Evolutionary conservation across 176 grass and related monocot genomes (phyloP).

Genomic region (Oryza australiensis): DNA sequence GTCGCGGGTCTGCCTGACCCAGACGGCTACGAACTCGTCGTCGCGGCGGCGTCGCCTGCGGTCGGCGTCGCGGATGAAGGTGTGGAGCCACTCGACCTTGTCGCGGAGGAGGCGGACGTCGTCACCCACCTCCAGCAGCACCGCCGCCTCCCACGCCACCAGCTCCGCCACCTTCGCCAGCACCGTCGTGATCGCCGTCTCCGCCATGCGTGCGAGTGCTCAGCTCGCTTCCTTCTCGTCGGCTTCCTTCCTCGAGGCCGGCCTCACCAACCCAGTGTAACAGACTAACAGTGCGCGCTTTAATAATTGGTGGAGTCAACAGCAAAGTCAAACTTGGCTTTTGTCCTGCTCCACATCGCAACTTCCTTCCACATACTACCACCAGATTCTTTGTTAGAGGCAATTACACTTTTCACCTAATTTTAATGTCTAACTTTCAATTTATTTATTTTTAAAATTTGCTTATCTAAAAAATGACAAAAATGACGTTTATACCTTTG

Average conservation of each 20-base stretch:
- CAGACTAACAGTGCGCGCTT: too few relatives aligned
- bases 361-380: too few relatives aligned
- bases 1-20: conserved; percentile 66
- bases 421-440: too few relatives aligned
- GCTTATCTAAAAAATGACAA: too few relatives aligned
- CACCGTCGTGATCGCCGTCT: conserved; percentile 65
- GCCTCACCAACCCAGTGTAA: too few relatives aligned
- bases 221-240: too few relatives aligned
- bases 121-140: conserved; percentile 48
- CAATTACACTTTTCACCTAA: too few relatives aligned
- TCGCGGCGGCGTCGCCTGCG: conserved; percentile 47
- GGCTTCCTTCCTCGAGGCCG: too few relatives aligned
- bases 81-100: conserved; percentile 74
- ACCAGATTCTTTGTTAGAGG: too few relatives aligned
- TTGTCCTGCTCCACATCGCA: too few relatives aligned
- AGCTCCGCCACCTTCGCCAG: conserved; percentile 53
- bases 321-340: not conserved
- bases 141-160: conserved; percentile 50
- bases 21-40: conserved; percentile 57
- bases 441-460: too few relatives aligned
- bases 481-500: too few relatives aligned
- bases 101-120: conserved; percentile 57
- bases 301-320: not conserved
- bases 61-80: conserved; percentile 65
- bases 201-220: conserved; percentile 15